These are phyloP conservation scores for Jaltomata sinuosa DNA, from an alignment of 257 asterid genomes.

Conservation along the genomic window DNA sequence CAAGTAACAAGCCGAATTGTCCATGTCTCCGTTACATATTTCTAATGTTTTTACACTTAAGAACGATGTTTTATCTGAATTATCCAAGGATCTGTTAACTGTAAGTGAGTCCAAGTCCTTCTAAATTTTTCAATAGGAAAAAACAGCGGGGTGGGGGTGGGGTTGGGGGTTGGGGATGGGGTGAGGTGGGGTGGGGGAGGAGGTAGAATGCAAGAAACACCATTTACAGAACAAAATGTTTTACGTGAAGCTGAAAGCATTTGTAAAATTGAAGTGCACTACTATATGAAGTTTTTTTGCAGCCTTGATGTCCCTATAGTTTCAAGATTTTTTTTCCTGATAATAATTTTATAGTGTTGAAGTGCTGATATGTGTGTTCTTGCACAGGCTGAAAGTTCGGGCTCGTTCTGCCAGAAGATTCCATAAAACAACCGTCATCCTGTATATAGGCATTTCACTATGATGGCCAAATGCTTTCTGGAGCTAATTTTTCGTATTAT, in stretches of 20 bases:
- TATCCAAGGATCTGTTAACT: background rate
- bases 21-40: background rate
- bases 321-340: background rate
- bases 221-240: background rate
- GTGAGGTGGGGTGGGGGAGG: too few relatives aligned
- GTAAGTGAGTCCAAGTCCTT: background rate
- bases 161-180: background rate
- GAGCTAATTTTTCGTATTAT: too few relatives aligned
- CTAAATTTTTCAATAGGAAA: background rate
- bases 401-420: too few relatives aligned
- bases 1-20: slow-evolving; percentile 21
- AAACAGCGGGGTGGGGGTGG: background rate
- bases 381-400: slow-evolving; percentile 26
- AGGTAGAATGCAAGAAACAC: background rate
- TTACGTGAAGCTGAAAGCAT: background rate
- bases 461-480: too few relatives aligned
- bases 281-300: background rate
- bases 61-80: background rate
- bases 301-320: background rate
- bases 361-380: slow-evolving; percentile 3
- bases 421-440: too few relatives aligned
- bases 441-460: too few relatives aligned
- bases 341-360: background rate
- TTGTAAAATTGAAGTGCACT: background rate
- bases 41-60: background rate